phyloP scores from a whole-genome alignment of 169 alveolate genomes.

The Plasmodium cynomolgi region DNA sequence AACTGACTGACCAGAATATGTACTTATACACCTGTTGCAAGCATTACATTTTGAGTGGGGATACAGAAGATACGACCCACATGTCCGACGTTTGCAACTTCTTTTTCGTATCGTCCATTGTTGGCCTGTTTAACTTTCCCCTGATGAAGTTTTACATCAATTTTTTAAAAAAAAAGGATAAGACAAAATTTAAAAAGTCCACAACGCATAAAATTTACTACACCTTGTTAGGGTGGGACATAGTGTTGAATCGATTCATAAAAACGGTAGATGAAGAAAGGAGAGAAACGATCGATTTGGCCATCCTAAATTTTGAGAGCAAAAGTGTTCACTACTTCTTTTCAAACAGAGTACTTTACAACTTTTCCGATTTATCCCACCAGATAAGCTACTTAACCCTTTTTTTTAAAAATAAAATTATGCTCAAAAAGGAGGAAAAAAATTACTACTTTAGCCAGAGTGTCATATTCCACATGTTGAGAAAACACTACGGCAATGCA shows the following conservation, averaged over 20 bases:
- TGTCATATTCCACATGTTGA: slow-evolving; percentile 25
- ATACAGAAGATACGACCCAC: neutral
- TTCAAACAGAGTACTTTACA: neutral
- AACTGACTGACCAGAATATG: neutral
- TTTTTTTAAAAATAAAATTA: slow-evolving; percentile 25
- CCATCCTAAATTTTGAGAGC: slow-evolving; percentile 2
- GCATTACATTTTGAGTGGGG: slow-evolving; percentile 18
- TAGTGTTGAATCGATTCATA: slow-evolving; percentile 7
- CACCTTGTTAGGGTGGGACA: slow-evolving; percentile 67
- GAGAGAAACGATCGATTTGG: slow-evolving; percentile 3
- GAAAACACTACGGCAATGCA: neutral
- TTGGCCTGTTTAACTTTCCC: slow-evolving; percentile 38
- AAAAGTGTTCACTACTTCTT: slow-evolving; percentile 9
- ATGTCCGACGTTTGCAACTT: slow-evolving; percentile 17
- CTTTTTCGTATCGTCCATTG: slow-evolving; percentile 46
- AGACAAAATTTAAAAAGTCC: neutral
- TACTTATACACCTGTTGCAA: slow-evolving; percentile 37
- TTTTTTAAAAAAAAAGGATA: slow-evolving; percentile 19
- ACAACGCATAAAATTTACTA: slow-evolving; percentile 38
- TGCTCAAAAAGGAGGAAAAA: neutral
- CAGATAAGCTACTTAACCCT: slow-evolving; percentile 1
- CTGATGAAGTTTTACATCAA: slow-evolving; percentile 5
- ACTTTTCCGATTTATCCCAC: neutral
- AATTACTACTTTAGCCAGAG: slow-evolving; percentile 25
- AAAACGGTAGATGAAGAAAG: neutral